Percentiles rank a stretch among this genome's conserved stretches.
phyloP scores from a whole-genome alignment of 495 filamentous ascomycete genomes.

The Penicillium argentinense region DNA sequence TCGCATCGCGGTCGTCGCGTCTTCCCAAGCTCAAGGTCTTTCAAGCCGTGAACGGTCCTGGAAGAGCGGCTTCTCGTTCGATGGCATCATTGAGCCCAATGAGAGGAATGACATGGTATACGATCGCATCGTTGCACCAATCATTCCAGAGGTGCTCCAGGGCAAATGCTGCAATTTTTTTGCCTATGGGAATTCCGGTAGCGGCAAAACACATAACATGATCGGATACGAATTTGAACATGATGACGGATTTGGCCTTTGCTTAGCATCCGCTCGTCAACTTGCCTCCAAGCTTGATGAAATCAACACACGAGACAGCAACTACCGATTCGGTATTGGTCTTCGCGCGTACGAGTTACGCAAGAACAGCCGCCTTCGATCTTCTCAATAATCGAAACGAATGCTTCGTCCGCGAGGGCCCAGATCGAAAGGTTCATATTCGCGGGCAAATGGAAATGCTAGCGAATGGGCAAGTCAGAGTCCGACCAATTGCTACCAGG shows the following conservation, averaged over 20 bases:
- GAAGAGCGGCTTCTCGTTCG: conserved; percentile 10
- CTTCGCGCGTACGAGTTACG: conserved; percentile 26
- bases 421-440: conserved; percentile 6
- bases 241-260: conserved; percentile 18
- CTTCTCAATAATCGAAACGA: conserved; percentile 18
- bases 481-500: conserved; percentile 19
- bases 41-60: conserved; percentile 6
- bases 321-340: conserved; percentile 19
- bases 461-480: conserved; percentile 22
- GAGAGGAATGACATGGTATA: conserved; percentile 7
- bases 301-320: conserved; percentile 4
- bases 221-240: conserved; percentile 27
- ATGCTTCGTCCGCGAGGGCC: conserved; percentile 23
- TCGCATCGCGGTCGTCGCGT: not conserved
- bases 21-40: not conserved
- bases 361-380: conserved; percentile 25
- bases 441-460: conserved; percentile 27
- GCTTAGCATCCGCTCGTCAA: conserved; percentile 20
- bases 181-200: conserved; percentile 31
- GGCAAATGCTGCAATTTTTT: conserved; percentile 21
- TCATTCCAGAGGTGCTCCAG: conserved; percentile 3
- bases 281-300: conserved; percentile 4
- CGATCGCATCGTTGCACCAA: conserved; percentile 7
- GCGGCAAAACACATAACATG: conserved; percentile 14
- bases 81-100: conserved; percentile 8